Evolutionary conservation across 176 grass and related monocot species (phyloP).

Genomic region (Oryza longistaminata): DNA sequence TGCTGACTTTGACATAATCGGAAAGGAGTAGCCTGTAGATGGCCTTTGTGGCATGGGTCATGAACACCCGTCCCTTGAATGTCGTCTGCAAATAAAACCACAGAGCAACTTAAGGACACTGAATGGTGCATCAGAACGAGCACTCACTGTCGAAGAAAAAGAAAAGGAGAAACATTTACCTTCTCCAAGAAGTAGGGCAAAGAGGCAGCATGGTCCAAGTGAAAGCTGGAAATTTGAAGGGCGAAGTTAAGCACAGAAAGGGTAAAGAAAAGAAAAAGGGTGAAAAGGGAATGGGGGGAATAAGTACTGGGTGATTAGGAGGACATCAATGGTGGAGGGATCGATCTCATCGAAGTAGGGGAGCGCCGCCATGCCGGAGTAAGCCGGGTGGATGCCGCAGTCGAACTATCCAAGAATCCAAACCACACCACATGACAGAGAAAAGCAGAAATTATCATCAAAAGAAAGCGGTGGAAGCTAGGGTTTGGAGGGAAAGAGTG

Average conservation of each 20-base stretch:
- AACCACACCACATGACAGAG: background rate
- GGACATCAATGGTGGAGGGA: constrained; percentile 87
- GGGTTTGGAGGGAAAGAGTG: background rate
- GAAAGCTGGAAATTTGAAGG: constrained; percentile 61
- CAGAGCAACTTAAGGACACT: background rate
- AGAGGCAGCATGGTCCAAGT: constrained; percentile 95
- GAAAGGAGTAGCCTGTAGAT: constrained; percentile 84
- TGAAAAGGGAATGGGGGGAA: background rate
- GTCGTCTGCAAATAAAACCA: constrained; percentile 61
- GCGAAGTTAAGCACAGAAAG: background rate
- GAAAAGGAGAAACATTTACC: constrained; percentile 34
- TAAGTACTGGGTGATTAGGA: constrained; percentile 80
- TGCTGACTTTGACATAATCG: constrained; percentile 97
- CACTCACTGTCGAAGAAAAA: too few relatives aligned
- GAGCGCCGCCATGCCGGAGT: constrained; percentile 82
- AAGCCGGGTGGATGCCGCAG: constrained; percentile 94
- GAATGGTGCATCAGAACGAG: background rate
- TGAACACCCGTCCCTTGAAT: constrained; percentile 87
- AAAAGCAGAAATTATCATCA: background rate
- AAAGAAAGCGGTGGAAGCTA: background rate
- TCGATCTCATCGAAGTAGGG: constrained; percentile 99
- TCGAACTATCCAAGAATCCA: constrained; percentile 55
- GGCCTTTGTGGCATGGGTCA: constrained; percentile 96
- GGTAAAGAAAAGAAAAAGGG: background rate
- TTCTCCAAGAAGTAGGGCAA: constrained; percentile 94